A percentile compares a stretch with the other conserved stretches of the same genome.
Conservation (phyloP, 2,329 filamentous ascomycete species). For the Pleomassaria siparia region DNA sequence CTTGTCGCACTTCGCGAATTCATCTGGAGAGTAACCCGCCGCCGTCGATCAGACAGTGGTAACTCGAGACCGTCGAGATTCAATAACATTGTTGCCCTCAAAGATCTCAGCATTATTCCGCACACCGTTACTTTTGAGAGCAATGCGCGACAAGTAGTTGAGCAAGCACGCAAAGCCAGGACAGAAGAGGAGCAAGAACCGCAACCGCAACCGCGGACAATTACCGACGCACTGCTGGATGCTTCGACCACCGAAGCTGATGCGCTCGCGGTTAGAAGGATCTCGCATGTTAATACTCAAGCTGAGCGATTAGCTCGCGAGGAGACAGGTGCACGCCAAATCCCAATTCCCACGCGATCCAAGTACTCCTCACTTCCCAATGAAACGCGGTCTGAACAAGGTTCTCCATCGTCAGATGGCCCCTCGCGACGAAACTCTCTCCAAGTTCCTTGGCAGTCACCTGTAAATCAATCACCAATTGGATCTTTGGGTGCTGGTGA, state of each 20-base stretch:
- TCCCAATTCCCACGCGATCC: constrained; percentile 26
- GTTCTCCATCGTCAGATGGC: constrained; percentile 33
- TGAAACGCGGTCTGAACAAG: constrained; percentile 16
- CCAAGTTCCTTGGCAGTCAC: constrained; percentile 29
- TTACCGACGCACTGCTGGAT: constrained; percentile 87
- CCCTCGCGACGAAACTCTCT: constrained; percentile 39
- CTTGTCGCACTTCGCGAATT: constrained; percentile 84
- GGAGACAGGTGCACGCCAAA: constrained; percentile 21
- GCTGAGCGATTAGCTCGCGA: constrained; percentile 36
- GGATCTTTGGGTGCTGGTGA: constrained; percentile 35
- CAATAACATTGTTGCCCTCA: constrained; percentile 73
- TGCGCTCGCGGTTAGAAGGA: constrained; percentile 52
- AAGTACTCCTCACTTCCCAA: constrained; percentile 18
- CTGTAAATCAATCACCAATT: constrained; percentile 29
- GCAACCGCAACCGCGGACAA: constrained; percentile 64
- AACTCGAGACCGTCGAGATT: constrained; percentile 50
- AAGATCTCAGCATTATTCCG: constrained; percentile 73
- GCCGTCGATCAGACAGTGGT: constrained; percentile 61
- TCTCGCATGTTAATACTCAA: constrained; percentile 44
- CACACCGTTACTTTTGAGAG: constrained; percentile 89
- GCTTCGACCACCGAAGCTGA: constrained; percentile 87
- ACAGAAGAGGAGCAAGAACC: constrained; percentile 36
- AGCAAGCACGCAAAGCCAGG: constrained; percentile 32
- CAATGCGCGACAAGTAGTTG: constrained; percentile 51
- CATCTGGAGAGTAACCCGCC: constrained; percentile 80